Percentiles rank a stretch among this genome's conserved stretches.
phyloP scores from a whole-genome alignment of 2,329 filamentous ascomycete genomes.

The Aureobasidium sp. region DNA sequence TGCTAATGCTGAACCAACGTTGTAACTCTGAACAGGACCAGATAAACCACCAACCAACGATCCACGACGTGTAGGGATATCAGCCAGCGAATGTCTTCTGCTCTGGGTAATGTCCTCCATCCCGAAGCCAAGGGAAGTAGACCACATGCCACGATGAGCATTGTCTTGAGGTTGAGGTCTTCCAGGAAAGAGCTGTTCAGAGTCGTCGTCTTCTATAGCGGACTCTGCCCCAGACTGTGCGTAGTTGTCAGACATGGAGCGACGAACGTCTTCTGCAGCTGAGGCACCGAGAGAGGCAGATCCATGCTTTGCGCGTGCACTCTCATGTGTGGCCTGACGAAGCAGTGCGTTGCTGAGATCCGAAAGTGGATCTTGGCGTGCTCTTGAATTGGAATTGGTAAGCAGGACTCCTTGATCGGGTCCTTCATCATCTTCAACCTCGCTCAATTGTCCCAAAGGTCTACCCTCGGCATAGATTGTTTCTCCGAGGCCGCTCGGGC shows the following conservation, averaged over 20 bases:
- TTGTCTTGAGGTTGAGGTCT: slow-evolving; percentile 45
- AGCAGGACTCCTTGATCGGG: slow-evolving; percentile 45
- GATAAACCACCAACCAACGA: slow-evolving; percentile 25
- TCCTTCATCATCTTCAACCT: slow-evolving; percentile 60
- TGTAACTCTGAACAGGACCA: neutral
- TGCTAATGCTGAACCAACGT: neutral
- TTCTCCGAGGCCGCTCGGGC: slow-evolving; percentile 23
- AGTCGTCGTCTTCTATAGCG: slow-evolving; percentile 11
- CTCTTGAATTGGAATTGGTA: slow-evolving; percentile 18
- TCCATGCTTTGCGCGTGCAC: slow-evolving; percentile 22
- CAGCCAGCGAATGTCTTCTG: slow-evolving; percentile 69
- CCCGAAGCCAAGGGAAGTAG: slow-evolving; percentile 10
- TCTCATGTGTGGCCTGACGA: slow-evolving; percentile 32
- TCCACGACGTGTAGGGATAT: slow-evolving; percentile 32
- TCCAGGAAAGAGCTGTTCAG: neutral
- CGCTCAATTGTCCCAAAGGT: slow-evolving; percentile 61
- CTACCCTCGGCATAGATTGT: slow-evolving; percentile 14
- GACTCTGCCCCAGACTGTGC: neutral
- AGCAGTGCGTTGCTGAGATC: slow-evolving; percentile 22
- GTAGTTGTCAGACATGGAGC: neutral
- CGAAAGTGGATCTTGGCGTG: neutral
- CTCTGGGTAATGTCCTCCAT: slow-evolving; percentile 61
- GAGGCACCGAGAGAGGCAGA: neutral
- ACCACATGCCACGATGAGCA: slow-evolving; percentile 8
- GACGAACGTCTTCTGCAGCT: slow-evolving; percentile 5